A percentile compares a stretch with the other conserved stretches of the same genome.
These are phyloP conservation scores for Gentiana dahurica DNA, from an alignment of 257 asterid genomes.

Conservation along the genomic window DNA sequence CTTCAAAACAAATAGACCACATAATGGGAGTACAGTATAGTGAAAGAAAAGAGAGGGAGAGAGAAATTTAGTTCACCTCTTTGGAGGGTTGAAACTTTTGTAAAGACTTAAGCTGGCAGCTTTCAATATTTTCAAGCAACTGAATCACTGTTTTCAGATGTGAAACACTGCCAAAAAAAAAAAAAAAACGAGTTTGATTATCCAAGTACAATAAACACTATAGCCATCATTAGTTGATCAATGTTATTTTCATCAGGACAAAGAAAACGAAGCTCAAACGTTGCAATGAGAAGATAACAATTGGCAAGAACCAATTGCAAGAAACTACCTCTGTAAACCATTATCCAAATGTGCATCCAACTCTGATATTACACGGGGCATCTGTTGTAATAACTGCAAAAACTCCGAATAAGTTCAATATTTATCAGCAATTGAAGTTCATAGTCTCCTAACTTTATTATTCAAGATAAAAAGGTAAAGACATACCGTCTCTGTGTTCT, in stretches of 20 bases:
- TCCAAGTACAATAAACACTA: too few species aligned
- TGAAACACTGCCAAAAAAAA: conserved; percentile 53
- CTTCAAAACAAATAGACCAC: too few species aligned
- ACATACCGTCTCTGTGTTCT: conserved; percentile 55
- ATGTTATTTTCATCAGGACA: too few species aligned
- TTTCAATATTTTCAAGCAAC: conserved; percentile 68
- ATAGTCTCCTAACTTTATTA: conserved; percentile 7
- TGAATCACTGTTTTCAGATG: conserved; percentile 71
- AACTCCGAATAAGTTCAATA: conserved; percentile 7
- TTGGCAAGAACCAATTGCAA: neutral
- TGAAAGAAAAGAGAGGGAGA: neutral
- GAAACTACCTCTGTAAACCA: conserved; percentile 52
- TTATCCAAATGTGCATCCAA: conserved; percentile 69
- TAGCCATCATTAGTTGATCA: too few species aligned
- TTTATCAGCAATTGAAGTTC: conserved; percentile 13
- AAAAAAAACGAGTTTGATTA: neutral
- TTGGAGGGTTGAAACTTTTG: conserved; percentile 30
- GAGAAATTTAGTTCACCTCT: conserved; percentile 22
- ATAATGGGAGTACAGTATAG: neutral
- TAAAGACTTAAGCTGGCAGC: conserved; percentile 51
- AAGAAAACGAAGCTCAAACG: neutral
- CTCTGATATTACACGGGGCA: conserved; percentile 66
- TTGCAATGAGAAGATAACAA: neutral
- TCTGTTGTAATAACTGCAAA: conserved; percentile 54
- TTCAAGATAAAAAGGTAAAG: conserved; percentile 4